phyloP scores from a whole-genome alignment of 306 rosid species.

The Vicia villosa region DNA sequence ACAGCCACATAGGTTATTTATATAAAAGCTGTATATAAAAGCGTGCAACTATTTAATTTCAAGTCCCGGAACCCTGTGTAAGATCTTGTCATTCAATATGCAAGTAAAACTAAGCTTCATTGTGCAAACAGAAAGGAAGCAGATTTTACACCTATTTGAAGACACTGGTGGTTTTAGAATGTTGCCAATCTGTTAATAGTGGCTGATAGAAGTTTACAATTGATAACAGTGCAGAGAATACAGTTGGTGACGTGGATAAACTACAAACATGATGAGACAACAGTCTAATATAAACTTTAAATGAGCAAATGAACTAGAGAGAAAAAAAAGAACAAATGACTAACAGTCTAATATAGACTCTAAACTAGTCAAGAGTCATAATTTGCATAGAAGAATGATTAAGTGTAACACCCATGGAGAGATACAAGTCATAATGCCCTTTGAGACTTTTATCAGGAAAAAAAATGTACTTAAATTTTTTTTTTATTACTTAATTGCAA shows the following conservation, averaged over 20 bases:
- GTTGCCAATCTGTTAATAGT: neutral
- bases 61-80: no score
- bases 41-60: no score
- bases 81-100: slow-evolving; percentile 2
- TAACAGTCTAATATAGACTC: neutral
- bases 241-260: slow-evolving; percentile 1
- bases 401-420: slow-evolving; percentile 2
- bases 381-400: neutral
- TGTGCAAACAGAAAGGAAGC: slow-evolving; percentile 6
- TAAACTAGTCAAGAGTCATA: slow-evolving; percentile 11
- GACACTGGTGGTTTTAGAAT: neutral
- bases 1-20: neutral
- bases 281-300: neutral
- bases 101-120: neutral
- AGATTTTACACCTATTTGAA: slow-evolving; percentile 27
- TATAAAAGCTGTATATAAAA: neutral
- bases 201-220: slow-evolving; percentile 1
- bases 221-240: slow-evolving; percentile 18
- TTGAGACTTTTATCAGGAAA: neutral
- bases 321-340: neutral
- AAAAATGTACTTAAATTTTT: neutral
- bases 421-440: neutral
- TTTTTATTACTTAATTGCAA: neutral
- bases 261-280: neutral
- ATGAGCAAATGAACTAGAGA: slow-evolving; percentile 1